Conservation (phyloP, 1,284 basidiomycete species). For the Trametes versicolor region DNA sequence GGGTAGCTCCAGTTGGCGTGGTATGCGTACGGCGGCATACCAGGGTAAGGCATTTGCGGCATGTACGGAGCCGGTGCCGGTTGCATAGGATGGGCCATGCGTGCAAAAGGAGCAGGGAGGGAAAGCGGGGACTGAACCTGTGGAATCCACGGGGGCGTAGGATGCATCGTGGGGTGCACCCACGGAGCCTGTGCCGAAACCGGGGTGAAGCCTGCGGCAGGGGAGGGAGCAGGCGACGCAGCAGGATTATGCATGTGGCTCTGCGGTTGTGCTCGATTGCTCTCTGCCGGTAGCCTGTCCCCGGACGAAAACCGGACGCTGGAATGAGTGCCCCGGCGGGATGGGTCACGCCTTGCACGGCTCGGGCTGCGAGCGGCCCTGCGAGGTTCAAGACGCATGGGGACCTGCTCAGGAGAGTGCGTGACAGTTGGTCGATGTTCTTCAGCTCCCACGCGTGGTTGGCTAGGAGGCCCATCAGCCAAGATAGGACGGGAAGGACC, state of each 20-base stretch:
- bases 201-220: neutral
- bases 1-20: conserved; percentile 16
- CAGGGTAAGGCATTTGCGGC: neutral
- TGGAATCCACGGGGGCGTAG: neutral
- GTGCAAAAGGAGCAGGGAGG: neutral
- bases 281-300: neutral
- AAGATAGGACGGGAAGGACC: too few species aligned
- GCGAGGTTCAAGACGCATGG: neutral
- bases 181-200: neutral
- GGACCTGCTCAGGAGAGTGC: neutral
- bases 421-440: neutral
- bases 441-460: neutral
- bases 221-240: neutral
- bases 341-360: neutral
- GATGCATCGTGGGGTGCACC: neutral
- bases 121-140: neutral
- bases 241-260: neutral
- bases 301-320: neutral
- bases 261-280: neutral
- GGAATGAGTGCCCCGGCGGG: neutral
- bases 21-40: neutral
- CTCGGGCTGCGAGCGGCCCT: neutral
- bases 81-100: neutral
- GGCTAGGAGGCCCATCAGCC: neutral
- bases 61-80: too few species aligned